These are phyloP conservation scores for Globisporangium spinosum DNA, from an alignment of 352 stramenopile genomes.

Conservation along the genomic window DNA sequence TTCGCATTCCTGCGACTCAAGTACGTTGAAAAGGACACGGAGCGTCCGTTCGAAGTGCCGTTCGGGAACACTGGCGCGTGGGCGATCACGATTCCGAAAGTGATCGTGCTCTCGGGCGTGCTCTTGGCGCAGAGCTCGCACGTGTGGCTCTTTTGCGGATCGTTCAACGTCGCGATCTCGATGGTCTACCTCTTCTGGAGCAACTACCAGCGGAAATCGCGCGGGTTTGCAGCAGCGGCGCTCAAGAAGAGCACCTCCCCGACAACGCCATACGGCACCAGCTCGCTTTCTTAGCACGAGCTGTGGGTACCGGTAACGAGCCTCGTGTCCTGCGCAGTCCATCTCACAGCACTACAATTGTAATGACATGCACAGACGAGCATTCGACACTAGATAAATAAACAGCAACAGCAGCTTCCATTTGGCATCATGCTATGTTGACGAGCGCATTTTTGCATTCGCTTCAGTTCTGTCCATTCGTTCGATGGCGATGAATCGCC, in stretches of 20 bases:
- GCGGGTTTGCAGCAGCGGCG: not conserved
- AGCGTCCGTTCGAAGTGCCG: conserved; percentile 69
- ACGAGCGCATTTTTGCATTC: not conserved
- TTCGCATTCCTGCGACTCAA: conserved; percentile 82
- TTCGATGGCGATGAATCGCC: not conserved
- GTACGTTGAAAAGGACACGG: conserved; percentile 73
- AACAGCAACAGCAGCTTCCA: not conserved
- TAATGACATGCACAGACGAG: not conserved
- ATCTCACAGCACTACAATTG: not conserved
- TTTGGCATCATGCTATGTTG: not conserved
- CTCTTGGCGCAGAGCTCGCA: conserved; percentile 58
- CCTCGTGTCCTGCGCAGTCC: not conserved
- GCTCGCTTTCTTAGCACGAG: conserved; percentile 29
- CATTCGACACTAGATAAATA: not conserved
- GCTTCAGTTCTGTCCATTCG: not conserved
- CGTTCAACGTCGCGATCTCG: conserved; percentile 64
- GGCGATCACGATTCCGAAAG: conserved; percentile 78
- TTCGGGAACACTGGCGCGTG: conserved; percentile 68
- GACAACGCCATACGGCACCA: conserved; percentile 32
- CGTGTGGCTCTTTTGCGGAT: conserved; percentile 70
- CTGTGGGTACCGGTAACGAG: not conserved
- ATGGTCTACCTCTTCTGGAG: conserved; percentile 62
- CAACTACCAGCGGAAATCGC: conserved; percentile 37
- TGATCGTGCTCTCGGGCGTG: conserved; percentile 71
- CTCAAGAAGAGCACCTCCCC: conserved; percentile 2